Percentiles rank a stretch among this genome's conserved stretches.
Conservation (phyloP, 1,139 yeast genomes). For the Hansenula anomala region DNA sequence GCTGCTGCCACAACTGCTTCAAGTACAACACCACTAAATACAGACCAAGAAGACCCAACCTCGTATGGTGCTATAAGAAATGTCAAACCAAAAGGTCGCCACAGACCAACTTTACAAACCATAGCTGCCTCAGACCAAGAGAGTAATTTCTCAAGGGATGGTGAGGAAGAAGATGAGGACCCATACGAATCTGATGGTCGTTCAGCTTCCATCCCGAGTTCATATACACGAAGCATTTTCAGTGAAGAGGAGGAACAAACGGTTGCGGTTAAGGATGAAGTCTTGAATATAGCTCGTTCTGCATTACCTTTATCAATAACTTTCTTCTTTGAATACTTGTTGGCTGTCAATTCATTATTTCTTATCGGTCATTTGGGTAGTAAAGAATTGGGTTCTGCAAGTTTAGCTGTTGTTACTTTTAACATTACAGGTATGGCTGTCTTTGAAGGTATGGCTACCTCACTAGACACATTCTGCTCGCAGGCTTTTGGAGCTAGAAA, state of each 20-base stretch:
- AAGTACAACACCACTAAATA: slow-evolving; percentile 1
- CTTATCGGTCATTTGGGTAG: slow-evolving; percentile 46
- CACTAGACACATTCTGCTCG: slow-evolving; percentile 48
- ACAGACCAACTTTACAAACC: not conserved
- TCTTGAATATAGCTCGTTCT: slow-evolving; percentile 19
- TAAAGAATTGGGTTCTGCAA: slow-evolving; percentile 43
- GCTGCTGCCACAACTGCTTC: too few species aligned
- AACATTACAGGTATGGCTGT: slow-evolving; percentile 46
- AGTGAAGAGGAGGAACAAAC: slow-evolving; percentile 8
- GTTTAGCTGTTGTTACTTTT: slow-evolving; percentile 46
- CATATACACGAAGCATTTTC: slow-evolving; percentile 4
- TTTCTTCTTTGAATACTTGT: slow-evolving; percentile 43
- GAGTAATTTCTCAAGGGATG: slow-evolving; percentile 2
- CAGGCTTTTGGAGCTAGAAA: slow-evolving; percentile 44
- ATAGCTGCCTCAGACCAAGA: not conserved
- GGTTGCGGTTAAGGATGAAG: slow-evolving; percentile 11
- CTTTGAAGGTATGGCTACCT: slow-evolving; percentile 51
- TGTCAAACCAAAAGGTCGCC: slow-evolving; percentile 1
- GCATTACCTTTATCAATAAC: slow-evolving; percentile 44
- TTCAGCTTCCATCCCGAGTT: slow-evolving; percentile 10
- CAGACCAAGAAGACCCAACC: not conserved
- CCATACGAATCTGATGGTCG: slow-evolving; percentile 13
- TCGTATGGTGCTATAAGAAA: slow-evolving; percentile 8
- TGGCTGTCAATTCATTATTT: slow-evolving; percentile 44
- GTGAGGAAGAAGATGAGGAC: slow-evolving; percentile 10